Evolutionary conservation across 352 stramenopile species (phyloP).

Genomic region (Phytopythium kandeliae): DNA sequence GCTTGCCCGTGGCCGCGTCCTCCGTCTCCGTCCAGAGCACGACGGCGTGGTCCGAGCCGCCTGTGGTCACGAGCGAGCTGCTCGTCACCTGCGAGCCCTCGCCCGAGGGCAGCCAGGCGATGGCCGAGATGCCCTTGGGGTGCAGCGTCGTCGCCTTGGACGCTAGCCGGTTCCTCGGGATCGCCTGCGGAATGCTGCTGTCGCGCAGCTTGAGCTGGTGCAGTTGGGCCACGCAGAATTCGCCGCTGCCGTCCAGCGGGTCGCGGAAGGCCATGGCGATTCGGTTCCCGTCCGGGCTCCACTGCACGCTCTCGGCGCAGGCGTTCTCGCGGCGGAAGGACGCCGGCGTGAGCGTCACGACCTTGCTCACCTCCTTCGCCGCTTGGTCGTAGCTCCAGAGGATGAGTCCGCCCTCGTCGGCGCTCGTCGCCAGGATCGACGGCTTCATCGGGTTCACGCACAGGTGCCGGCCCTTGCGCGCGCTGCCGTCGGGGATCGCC

Average conservation of each 20-base stretch:
- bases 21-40: constrained; percentile 74
- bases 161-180: constrained; percentile 52
- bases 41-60: constrained; percentile 63
- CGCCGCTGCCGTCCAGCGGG: constrained; percentile 41
- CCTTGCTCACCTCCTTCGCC: constrained; percentile 51
- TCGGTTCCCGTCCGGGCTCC: constrained; percentile 68
- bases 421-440: constrained; percentile 69
- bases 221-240: constrained; percentile 74
- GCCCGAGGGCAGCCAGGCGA: constrained; percentile 61
- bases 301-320: constrained; percentile 70
- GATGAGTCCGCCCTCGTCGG: constrained; percentile 74
- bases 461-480: constrained; percentile 65
- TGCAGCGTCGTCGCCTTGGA: constrained; percentile 61
- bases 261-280: constrained; percentile 80
- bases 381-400: constrained; percentile 72
- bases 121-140: constrained; percentile 50
- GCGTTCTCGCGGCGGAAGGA: constrained; percentile 61
- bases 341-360: constrained; percentile 46
- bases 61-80: constrained; percentile 55
- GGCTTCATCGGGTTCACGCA: constrained; percentile 71
- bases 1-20: constrained; percentile 11
- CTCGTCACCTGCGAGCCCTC: constrained; percentile 40
- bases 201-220: constrained; percentile 56
- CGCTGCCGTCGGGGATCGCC: constrained; percentile 53
- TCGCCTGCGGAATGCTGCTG: constrained; percentile 27